Base-by-base conservation (phyloP, 805 yeast genomes). In the Candida hungchunana region DNA sequence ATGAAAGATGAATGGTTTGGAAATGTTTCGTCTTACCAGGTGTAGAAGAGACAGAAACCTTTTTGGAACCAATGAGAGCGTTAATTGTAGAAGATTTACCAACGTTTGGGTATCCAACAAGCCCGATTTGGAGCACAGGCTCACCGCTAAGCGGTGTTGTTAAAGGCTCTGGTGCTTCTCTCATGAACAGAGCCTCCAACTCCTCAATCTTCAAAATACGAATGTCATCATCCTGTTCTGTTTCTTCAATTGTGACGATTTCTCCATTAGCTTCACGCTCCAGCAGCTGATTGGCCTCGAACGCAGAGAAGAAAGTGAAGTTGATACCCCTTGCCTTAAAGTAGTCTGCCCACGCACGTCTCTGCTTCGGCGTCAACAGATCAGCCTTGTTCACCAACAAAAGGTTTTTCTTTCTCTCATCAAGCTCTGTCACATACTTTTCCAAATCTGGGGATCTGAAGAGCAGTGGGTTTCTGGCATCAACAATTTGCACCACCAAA, bases 21-120 rank as follows among this genome's bases (percentile, higher is more conserved):
- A 93, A 93, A 70, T 93, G 99, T 60, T 93, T 93, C 11, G 99
- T 93, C 59, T 93, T 93, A 67, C 99, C 99, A 11, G 99, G 99
- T 1, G 98, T 93, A 1, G 97, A 73, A 3, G 97, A 90, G 25
- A 93, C 99, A 2, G 97, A 88, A n/a, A 93, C 99, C 59, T 86
- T 89, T 56, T 93, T 93, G 14, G 97, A 79, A 11, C 98, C 98
- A 30, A 90, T 93, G 27, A 93, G 69, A 0, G 98, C 97, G 60
- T 93, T 93, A 53, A 93, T 93, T 2, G 97, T 93, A n/a, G 97
- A 89, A 2, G 97, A 93, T 58, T 86, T 86, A 66, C 96, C 96
- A 33, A 82, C 90, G 58, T 90, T 93, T 26, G 99, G 99, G 59
- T 93, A 93, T 22, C 99, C 99, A 15, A 93, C 98, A 47, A 93